These are phyloP conservation scores for Arthrobotrys entomopaga DNA, from an alignment of 2,329 filamentous ascomycete species.

Conservation along the genomic window DNA sequence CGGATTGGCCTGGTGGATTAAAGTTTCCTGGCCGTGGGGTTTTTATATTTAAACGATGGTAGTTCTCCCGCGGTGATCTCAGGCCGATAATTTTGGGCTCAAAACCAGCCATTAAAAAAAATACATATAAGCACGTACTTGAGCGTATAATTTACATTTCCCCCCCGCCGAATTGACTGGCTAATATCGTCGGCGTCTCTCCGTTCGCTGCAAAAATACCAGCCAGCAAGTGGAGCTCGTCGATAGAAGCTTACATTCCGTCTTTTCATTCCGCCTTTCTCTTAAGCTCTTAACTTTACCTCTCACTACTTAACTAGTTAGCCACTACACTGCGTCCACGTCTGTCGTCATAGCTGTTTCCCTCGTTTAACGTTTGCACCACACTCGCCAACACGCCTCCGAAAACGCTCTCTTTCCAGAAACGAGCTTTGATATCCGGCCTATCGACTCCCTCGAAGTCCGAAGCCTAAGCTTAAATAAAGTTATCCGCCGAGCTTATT, in stretches of 20 bases:
- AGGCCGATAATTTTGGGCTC: conserved; percentile 31
- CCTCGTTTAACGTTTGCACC: conserved; percentile 10
- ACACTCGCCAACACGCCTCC: conserved; percentile 16
- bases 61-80: conserved; percentile 40
- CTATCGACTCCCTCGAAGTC: conserved; percentile 12
- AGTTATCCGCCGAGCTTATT: too few species aligned
- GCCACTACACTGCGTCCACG: too few species aligned
- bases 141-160: too few species aligned
- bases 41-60: conserved; percentile 38
- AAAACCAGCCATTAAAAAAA: conserved; percentile 9
- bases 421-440: neutral
- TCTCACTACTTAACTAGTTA: too few species aligned
- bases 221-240: conserved; percentile 20
- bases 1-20: conserved; percentile 21
- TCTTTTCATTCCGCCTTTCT: conserved; percentile 23
- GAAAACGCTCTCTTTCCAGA: conserved; percentile 3
- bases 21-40: conserved; percentile 4
- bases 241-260: conserved; percentile 48
- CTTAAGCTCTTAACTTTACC: conserved; percentile 14
- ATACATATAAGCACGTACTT: too few species aligned
- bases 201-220: conserved; percentile 17
- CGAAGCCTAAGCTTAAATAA: too few species aligned
- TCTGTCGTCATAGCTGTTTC: conserved; percentile 44
- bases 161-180: neutral
- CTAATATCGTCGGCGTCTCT: neutral